Base-by-base conservation (phyloP, 129 eudicot genomes). In the Solidago caesia region DNA sequence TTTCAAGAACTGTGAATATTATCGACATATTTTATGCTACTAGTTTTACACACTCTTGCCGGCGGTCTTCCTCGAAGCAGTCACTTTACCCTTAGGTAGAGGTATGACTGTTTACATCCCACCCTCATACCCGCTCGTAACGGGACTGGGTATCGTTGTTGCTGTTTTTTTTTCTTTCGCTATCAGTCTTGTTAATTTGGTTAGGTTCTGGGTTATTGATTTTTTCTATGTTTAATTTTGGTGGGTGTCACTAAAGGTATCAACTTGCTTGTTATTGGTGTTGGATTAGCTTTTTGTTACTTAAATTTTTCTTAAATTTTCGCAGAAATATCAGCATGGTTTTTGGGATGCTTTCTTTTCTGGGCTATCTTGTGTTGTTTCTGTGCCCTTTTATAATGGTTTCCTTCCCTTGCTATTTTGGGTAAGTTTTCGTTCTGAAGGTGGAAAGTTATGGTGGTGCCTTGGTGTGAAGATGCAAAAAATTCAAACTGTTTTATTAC, bases 361-460 rank as follows among this genome's bases (percentile, higher is more conserved):
- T 84, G 94, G 67, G 61, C 42, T 95, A 82, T 95, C 99, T 53
- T 95, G 91, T 79, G 97, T 91, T 83, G 99, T 91, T 74, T 95
- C 99, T 75, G 99, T 95, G 79, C 99, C 99, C 61, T 95, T 95
- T 82, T 95, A 95, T 81, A 95, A 97, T 78, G 97, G 86, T 16
- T 95, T 95, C 77, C 96, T 95, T 60, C 99, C 99, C 44, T 80
- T 95, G 78, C 94, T 95, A 52, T 95, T 91, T 86, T 95, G 99
- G 99, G 99, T 95, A 88, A 55, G 10, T 69, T 63, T 59, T 53
- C 79, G 41, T 62, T 42, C 21, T 21, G 21, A 21, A 21, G 21
- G 21, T 21, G 21, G 21, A 21, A 21, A 21, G 21, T 21, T 21
- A 21, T 21, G 21, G 21, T 21, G 21, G 21, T 21, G 21, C 21